These are phyloP conservation scores for Lachancea waltii DNA, from an alignment of 805 yeast genomes.

Conservation along the genomic window DNA sequence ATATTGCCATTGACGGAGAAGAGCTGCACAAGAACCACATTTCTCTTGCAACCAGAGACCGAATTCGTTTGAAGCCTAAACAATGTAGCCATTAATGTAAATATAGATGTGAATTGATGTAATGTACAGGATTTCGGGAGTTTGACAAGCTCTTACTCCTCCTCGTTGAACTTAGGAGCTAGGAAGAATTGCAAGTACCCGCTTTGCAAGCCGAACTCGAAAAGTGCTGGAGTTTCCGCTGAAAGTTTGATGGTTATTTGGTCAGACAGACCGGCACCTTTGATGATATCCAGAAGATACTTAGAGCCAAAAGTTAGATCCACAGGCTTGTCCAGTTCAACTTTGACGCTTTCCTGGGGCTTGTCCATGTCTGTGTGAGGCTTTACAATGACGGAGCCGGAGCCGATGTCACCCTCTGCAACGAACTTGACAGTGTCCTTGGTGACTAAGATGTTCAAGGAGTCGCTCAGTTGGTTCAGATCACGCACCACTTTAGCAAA, in stretches of 20 bases:
- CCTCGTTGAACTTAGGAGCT: constrained; percentile 97
- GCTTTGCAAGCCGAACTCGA: constrained; percentile 78
- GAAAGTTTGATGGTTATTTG: constrained; percentile 81
- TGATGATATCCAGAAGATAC: constrained; percentile 84
- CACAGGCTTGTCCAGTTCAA: constrained; percentile 80
- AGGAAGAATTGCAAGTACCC: constrained; percentile 93
- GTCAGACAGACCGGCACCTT: constrained; percentile 74
- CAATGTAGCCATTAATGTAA: constrained; percentile 5
- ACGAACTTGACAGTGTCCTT: constrained; percentile 87
- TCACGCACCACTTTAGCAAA: constrained; percentile 88
- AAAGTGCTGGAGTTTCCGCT: constrained; percentile 87
- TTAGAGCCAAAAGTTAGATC: constrained; percentile 86
- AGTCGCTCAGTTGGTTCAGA: constrained; percentile 78
- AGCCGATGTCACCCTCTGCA: constrained; percentile 88
- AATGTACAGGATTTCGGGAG: constrained; percentile 6
- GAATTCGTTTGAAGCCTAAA: background rate
- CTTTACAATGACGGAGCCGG: constrained; percentile 79
- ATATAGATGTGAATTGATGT: constrained; percentile 4
- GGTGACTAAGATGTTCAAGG: constrained; percentile 76
- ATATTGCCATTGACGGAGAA: constrained; percentile 71
- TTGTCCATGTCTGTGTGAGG: constrained; percentile 77
- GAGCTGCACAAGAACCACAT: constrained; percentile 50
- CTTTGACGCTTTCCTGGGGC: constrained; percentile 66
- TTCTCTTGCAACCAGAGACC: constrained; percentile 31
- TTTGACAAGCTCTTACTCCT: constrained; percentile 40